phyloP scores from a whole-genome alignment of 495 filamentous ascomycete species.

The Daldinia loculata region DNA sequence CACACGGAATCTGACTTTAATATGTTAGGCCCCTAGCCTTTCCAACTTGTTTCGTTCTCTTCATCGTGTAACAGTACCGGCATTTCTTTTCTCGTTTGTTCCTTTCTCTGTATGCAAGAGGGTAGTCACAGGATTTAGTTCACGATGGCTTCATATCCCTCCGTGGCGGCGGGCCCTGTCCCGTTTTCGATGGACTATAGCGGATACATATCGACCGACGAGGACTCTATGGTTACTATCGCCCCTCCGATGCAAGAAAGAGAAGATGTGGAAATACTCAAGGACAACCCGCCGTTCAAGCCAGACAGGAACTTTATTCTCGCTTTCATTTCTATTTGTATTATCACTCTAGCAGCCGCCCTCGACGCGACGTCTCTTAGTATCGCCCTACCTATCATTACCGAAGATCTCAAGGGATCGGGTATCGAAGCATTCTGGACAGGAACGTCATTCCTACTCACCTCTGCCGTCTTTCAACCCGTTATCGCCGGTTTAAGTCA shows the following conservation, averaged over 20 bases:
- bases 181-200: constrained; percentile 16
- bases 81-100: not conserved
- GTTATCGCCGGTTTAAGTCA: constrained; percentile 10
- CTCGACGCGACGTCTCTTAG: constrained; percentile 11
- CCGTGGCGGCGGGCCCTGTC: not conserved
- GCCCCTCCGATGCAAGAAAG: not conserved
- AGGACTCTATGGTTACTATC: not conserved
- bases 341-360: constrained; percentile 6
- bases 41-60: not conserved
- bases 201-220: constrained; percentile 12
- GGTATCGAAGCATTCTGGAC: constrained; percentile 12
- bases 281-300: constrained; percentile 1
- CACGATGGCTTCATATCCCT: not conserved
- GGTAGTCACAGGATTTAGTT: not conserved
- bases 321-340: constrained; percentile 8
- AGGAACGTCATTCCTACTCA: constrained; percentile 5
- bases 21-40: not conserved
- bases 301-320: constrained; percentile 3
- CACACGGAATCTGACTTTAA: not conserved
- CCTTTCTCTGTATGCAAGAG: not conserved
- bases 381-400: constrained; percentile 13
- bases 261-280: not conserved
- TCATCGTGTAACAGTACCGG: not conserved
- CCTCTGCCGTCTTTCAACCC: constrained; percentile 11
- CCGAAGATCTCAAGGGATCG: constrained; percentile 2